Evolutionary conservation across 345 rosid species (phyloP).

Genomic region (Eucalyptus marginata): DNA sequence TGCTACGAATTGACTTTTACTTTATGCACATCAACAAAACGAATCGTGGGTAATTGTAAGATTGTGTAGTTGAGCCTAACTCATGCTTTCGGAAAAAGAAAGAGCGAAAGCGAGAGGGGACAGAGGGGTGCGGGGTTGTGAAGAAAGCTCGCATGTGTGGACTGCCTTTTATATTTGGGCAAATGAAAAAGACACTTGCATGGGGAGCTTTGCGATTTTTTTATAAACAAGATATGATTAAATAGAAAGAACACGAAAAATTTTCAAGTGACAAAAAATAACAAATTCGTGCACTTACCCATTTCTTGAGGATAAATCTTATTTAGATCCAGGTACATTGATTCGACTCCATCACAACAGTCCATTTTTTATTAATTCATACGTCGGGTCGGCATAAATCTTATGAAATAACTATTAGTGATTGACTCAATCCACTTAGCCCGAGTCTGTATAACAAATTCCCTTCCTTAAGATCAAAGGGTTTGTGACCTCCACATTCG

Average conservation of each 20-base stretch:
- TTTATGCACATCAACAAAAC: background rate
- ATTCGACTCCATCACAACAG: background rate
- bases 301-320: background rate
- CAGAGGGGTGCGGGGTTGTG: background rate
- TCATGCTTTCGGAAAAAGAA: background rate
- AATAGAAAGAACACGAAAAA: background rate
- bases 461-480: background rate
- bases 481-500: background rate
- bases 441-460: background rate
- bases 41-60: background rate
- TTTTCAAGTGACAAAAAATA: background rate
- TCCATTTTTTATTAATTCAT: background rate
- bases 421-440: background rate
- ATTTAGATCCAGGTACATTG: background rate
- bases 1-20: background rate
- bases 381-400: accelerated
- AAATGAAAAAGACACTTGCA: background rate
- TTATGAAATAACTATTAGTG: background rate
- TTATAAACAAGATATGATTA: background rate
- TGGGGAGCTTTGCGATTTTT: background rate
- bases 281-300: background rate
- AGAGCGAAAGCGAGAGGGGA: background rate
- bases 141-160: background rate
- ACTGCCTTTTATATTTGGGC: background rate
- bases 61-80: background rate